Percentiles rank a stretch among this genome's conserved stretches.
These are phyloP conservation scores for Chaetoceros muelleri DNA, from an alignment of 108 stramenopile genomes.

Conservation along the genomic window DNA sequence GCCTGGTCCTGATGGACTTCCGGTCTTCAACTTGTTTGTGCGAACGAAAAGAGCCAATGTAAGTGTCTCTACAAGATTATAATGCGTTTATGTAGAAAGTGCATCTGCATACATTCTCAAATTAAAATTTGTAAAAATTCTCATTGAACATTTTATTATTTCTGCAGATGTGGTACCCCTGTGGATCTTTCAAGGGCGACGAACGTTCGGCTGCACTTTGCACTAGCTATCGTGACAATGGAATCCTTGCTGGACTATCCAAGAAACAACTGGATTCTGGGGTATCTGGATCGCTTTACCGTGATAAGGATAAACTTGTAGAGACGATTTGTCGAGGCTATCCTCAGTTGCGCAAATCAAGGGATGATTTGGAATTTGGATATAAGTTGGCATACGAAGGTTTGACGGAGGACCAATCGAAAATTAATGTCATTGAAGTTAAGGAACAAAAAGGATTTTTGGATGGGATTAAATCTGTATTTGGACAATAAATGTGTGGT, in stretches of 20 bases:
- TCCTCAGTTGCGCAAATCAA: conserved; percentile 61
- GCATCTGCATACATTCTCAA: background rate
- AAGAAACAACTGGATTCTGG: conserved; percentile 81
- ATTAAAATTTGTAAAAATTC: background rate
- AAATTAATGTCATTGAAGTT: conserved; percentile 48
- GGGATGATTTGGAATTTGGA: conserved; percentile 60
- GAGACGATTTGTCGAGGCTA: conserved; percentile 64
- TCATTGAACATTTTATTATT: background rate
- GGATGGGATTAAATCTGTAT: conserved; percentile 53
- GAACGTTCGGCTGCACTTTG: conserved; percentile 64
- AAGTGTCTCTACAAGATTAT: conserved; percentile 18
- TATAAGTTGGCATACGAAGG: conserved; percentile 64
- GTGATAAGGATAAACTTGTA: conserved; percentile 38
- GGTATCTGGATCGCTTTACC: conserved; percentile 49
- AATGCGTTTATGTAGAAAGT: background rate
- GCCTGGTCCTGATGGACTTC: conserved; percentile 69
- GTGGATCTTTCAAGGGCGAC: conserved; percentile 84
- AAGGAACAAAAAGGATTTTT: conserved; percentile 64
- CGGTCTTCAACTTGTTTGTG: conserved; percentile 78
- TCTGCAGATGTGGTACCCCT: conserved; percentile 80
- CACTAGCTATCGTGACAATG: conserved; percentile 38
- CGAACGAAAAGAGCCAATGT: conserved; percentile 63
- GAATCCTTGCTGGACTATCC: conserved; percentile 49
- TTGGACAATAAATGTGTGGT: conserved; percentile 28
- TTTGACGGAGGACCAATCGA: conserved; percentile 55